Base-by-base conservation (phyloP, 306 rosid genomes). In the Ormosia semicastrata region DNA sequence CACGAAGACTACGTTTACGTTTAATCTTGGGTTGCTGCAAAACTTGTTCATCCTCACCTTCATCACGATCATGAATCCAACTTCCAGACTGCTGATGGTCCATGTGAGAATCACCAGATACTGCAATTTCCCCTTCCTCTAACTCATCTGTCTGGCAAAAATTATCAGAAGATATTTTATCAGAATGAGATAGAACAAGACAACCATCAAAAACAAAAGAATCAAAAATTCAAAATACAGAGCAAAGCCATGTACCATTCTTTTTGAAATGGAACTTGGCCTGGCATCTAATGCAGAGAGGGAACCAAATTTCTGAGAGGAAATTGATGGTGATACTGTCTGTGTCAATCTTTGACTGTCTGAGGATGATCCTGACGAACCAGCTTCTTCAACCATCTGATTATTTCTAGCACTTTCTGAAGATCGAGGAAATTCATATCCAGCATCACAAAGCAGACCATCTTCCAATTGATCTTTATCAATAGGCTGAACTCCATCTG, bases 121-220 rank as follows among this genome's bases (percentile, higher is more conserved):
- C 83, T 0, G 91, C 97, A 84, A 96, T 96, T 89, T 96, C 99
- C 71, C 98, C 97, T 85, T 96, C 99, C 87, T 96, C 99, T 78
- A 96, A 60, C 60, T 96, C 99, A 84, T 92, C 98, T 44, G 92
- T 71, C 99, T 96, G 92, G 67, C 69, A 89, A 88, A 74, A 69
- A 64, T 18, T 71, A 73, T 34, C 34, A 77, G 18, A 65, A 24
- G 13, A 83, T 79, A 66, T 76, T 37, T 33, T 75, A 89, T 85
- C 85, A 75, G 47, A 81, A 88, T 80, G 70, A 85, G 24, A 76
- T 59, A 46, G 66, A 69, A 80, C 36, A 52, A 73, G 71, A 37
- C 62, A 77, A 72, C 59, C 44, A 69, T 13, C 13, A 3, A 66
- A 62, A 71, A 71, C 34, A 32, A 75, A 68, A 76, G 17, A 50